Evolutionary conservation across 1,139 yeast genomes (phyloP), one percentile per base, ranked within the genome.

Genomic region (Hyphopichia buzzinii): DNA sequence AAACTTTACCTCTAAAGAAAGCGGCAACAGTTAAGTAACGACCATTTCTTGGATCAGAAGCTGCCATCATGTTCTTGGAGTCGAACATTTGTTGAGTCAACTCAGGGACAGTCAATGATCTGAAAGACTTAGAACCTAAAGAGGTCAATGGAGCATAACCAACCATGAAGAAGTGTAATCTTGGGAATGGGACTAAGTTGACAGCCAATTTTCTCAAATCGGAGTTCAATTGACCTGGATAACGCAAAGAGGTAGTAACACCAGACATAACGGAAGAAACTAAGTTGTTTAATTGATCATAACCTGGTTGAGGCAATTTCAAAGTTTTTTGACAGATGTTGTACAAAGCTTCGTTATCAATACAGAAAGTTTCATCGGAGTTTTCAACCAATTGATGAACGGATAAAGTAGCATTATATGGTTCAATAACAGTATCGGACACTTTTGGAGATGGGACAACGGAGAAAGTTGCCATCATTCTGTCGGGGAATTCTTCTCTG

Each of bases 391-490:
- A 77, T 67, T 88, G 96, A 61, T 88, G 95, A 51, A 88, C 79
- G n/a, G 96, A 87, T 50, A 88, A 74, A 26, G 95, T 86, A 15
- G 96, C 95, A 56, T 88, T 88, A 68, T 88, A 88, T 36, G 96
- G 96, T 68, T 88, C 96, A 43, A 87, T 90, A 49, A 88, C 96
- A 29, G 96, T 87, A 59, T 88, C 96, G 30, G 94, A 83, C 37
- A 85, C 88, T 62, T 84, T 84, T 54, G 95, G 95, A 33, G 95
- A 84, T 37, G 96, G 96, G 48, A 87, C 84, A 41, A 88, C 96
- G 3, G 96, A 87, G 59, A 87, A 88, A 21, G 96, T 87, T 28
- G 95, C 95, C 87, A 87, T 82, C 96, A 88, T 88, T 72, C 96
- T 82, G 64, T 88, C 96, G 35, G 95, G 89, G 54, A 81, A 87